These are phyloP conservation scores for Starmerella apis DNA, from an alignment of 805 yeast species.

Conservation along the genomic window DNA sequence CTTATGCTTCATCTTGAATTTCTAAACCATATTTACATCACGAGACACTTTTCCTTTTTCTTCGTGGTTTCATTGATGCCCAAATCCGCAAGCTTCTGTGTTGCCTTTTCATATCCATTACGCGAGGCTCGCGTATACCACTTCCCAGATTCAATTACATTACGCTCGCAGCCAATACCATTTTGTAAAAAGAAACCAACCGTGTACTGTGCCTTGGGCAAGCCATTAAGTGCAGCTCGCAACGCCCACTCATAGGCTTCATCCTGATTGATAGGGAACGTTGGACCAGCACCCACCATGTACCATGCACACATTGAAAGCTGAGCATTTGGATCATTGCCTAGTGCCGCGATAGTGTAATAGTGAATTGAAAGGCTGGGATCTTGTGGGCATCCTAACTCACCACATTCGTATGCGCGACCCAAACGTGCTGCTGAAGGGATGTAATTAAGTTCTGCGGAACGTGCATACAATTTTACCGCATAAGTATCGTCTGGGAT, in stretches of 20 bases:
- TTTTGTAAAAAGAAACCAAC: conserved; percentile 73
- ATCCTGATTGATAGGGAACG: conserved; percentile 59
- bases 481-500: conserved; percentile 78
- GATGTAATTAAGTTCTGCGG: conserved; percentile 78
- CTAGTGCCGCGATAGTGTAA: conserved; percentile 79
- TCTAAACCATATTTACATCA: conserved; percentile 30
- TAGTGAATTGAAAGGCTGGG: conserved; percentile 80
- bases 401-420: conserved; percentile 71
- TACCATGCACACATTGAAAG: conserved; percentile 95
- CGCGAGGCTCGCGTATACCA: conserved; percentile 74
- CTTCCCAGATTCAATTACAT: conserved; percentile 46
- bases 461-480: conserved; percentile 70
- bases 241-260: conserved; percentile 95
- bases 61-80: conserved; percentile 21
- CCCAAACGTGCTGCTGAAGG: conserved; percentile 76
- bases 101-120: conserved; percentile 45
- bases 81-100: conserved; percentile 27
- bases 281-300: conserved; percentile 80
- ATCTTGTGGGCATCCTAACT: conserved; percentile 58
- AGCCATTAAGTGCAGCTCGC: conserved; percentile 66
- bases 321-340: conserved; percentile 85
- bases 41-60: conserved; percentile 36
- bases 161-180: conserved; percentile 72
- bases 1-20: background rate
- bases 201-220: conserved; percentile 75